Base-by-base conservation (phyloP, 148 eudicot genomes). In the Silene conica region DNA sequence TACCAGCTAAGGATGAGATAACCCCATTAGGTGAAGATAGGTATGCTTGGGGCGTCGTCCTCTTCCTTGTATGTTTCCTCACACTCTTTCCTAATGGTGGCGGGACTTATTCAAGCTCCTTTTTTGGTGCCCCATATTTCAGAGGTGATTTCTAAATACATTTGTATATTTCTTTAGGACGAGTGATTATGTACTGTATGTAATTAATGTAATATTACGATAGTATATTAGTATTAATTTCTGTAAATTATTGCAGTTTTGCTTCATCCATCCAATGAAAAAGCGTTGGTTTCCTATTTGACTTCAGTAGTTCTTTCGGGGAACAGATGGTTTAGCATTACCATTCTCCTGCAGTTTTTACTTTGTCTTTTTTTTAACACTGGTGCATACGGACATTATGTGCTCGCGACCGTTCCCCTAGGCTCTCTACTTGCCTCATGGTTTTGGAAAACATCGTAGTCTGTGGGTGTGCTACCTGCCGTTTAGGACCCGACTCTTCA, bases 21-120 rank as follows among this genome's bases (percentile, higher is more conserved):
- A 93, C 92, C 9, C 92, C 94, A 0, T 58, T 93, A 68, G 98
- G 94, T 55, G 87, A 90, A 6, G 89, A 90, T 60, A 70, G 98
- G 76, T 89, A 82, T 59, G 92, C 94, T 3, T 93, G 98, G 98
- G 98, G 98, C 4, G 61, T 80, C 8, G 91, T 89, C 19, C 90
- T 93, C 28, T 84, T 85, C 76, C 88, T 93, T 66, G 77, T 93
- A 45, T 89, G 98, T 67, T 86, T 93, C 87, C 92, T 93, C 20
- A 91, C 98, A 10, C 96, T 93, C 43, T 91, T 93, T 81, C 98
- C 98, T 6, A 91, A 93, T 71, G 91, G 89, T 4, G 98, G 96
- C 65, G 98, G 98, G 21, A 93, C 92, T 0, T 93, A 80, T 82
- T 85, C 92, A 10, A 93, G 83, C 77, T 76, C 97, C 25, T 87